Percentiles rank a stretch among this genome's conserved stretches.
These are phyloP conservation scores for Vitis hybrid DNA, from an alignment of 177 flowering plant genomes.

Conservation along the genomic window DNA sequence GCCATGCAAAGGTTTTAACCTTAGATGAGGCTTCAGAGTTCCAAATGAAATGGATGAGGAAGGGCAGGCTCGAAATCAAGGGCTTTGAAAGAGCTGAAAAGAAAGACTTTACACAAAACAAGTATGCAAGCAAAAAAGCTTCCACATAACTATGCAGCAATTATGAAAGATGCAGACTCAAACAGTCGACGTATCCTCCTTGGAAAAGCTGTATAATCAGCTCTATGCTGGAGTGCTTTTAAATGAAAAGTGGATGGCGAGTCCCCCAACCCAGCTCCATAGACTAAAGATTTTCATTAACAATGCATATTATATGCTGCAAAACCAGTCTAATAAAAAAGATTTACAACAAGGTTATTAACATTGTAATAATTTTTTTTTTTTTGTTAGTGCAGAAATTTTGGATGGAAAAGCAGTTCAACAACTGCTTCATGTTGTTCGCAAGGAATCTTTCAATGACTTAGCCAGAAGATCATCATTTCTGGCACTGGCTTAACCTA, in stretches of 20 bases:
- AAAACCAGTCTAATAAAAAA: too few species aligned
- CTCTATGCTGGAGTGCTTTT: conserved; percentile 51
- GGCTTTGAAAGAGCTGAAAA: too few species aligned
- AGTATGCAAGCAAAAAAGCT: conserved; percentile 1
- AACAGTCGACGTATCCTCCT: conserved; percentile 21
- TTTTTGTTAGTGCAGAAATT: conserved; percentile 40
- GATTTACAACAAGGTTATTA: too few species aligned
- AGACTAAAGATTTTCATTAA: too few species aligned
- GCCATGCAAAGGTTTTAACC: too few species aligned
- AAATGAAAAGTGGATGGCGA: conserved; percentile 43
- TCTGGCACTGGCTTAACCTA: conserved; percentile 47
- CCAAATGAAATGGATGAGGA: too few species aligned
- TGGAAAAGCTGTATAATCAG: conserved; percentile 22
- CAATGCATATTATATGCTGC: too few species aligned
- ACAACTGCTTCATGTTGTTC: conserved; percentile 62
- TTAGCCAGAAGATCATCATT: conserved; percentile 47
- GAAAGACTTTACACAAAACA: too few species aligned
- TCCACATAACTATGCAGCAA: conserved; percentile 43
- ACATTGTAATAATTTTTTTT: neutral
- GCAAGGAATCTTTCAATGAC: conserved; percentile 57
- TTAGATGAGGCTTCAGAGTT: too few species aligned
- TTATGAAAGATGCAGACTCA: conserved; percentile 39
- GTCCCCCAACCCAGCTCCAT: conserved; percentile 1
- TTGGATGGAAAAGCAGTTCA: conserved; percentile 53
- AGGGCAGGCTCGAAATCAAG: too few species aligned